phyloP scores from a whole-genome alignment of 495 filamentous ascomycete genomes.

The Clavariopsis aquatica region DNA sequence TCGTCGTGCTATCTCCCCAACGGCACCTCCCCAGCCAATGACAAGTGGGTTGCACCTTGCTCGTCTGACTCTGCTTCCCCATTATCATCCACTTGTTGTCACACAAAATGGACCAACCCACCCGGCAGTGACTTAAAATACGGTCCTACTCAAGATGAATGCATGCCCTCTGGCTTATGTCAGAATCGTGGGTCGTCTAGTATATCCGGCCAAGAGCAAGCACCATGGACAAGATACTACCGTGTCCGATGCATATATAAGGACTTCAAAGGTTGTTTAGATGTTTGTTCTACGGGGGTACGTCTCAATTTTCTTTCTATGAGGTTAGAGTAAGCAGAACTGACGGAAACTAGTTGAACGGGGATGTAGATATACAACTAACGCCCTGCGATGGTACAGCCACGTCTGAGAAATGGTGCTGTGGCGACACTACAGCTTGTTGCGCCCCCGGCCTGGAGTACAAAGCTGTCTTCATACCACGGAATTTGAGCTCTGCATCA shows the following conservation, averaged over 20 bases:
- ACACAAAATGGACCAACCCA: constrained; percentile 8
- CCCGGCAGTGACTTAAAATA: constrained; percentile 7
- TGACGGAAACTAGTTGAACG: not conserved
- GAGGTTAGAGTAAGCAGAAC: not conserved
- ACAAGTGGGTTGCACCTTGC: not conserved
- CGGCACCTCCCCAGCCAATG: not conserved
- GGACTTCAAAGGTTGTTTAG: constrained; percentile 8
- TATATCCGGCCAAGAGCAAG: not conserved
- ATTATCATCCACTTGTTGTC: constrained; percentile 5
- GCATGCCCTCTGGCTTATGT: constrained; percentile 16
- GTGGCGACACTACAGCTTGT: constrained; percentile 6
- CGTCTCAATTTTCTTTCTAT: not conserved
- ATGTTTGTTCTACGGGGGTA: constrained; percentile 7
- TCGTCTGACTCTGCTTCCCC: constrained; percentile 5
- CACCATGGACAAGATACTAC: constrained; percentile 9
- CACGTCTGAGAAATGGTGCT: constrained; percentile 13
- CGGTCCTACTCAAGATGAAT: constrained; percentile 11
- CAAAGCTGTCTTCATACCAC: not conserved
- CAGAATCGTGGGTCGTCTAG: not conserved
- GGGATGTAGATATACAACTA: not conserved
- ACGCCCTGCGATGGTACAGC: constrained; percentile 12
- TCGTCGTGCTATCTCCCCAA: constrained; percentile 2
- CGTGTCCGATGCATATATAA: not conserved
- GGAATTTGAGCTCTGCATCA: not conserved
- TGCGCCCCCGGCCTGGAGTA: not conserved